Base-by-base conservation (phyloP, 176 grass and related monocot genomes). In the Lolium multiflorum region DNA sequence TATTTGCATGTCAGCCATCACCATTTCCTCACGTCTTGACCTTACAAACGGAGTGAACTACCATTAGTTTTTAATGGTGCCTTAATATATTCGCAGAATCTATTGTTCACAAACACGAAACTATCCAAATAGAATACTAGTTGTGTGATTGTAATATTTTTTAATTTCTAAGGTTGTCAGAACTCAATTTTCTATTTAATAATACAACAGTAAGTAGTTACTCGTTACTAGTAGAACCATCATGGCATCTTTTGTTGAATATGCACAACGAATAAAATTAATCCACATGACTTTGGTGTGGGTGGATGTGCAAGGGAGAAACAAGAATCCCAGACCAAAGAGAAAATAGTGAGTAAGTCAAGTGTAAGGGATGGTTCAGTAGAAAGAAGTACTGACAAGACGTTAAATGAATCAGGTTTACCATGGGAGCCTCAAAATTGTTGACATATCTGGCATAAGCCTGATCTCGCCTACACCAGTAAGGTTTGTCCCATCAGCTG, bases 391-490 rank as follows among this genome's bases (percentile, higher is more conserved):
- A 47, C 51, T 20, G 17, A 48, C 1, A 59, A 54, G 80, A 86
- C 74, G 48, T 57, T 51, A 84, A 77, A 25, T 20, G 48, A 91
- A 82, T 59, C 35, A 84, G 49, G 16, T 79, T 83, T 98, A 98
- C 96, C 96, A 98, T 91, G 96, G 96, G 25, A 96, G 82, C 66
- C 87, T 92, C 71, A 89, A 18, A 62, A 96, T 78, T 79, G 96
- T 98, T 68, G 91, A 87, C 87, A 96, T 88, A 85, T 98, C 96
- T 78, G 96, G 93, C 37, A 96, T 52, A 66, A 98, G 90, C 71
- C 93, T 93, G 28, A 98, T 96, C 84, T 96, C 96, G 46, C 96
- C 96, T 14, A 96, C 93, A 84, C 82, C 92, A 86, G 90, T 98
- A 76, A 98, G 88, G 80, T 96, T 98, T 48, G 90, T 89, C 8